phyloP scores from a whole-genome alignment of 176 grass and related monocot genomes.

The Paspalum vaginatum region DNA sequence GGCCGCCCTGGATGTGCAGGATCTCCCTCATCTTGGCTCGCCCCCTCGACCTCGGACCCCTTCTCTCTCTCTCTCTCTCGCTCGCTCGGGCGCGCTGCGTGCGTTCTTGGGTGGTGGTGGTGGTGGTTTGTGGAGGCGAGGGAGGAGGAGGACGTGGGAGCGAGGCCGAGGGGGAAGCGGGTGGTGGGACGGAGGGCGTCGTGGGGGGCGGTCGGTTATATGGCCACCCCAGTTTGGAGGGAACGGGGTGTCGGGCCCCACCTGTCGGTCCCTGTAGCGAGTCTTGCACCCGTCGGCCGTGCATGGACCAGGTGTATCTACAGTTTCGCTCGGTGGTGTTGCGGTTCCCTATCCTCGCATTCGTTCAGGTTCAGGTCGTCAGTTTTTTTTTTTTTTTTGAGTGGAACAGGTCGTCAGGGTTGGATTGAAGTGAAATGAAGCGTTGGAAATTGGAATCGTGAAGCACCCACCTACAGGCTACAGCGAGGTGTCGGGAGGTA shows the following conservation, averaged over 20 bases:
- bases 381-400: too few relatives aligned
- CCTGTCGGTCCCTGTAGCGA: background rate
- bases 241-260: background rate
- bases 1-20: constrained; percentile 85
- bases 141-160: background rate
- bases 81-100: background rate
- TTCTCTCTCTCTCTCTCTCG: background rate
- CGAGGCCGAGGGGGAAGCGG: background rate
- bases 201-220: constrained; percentile 3
- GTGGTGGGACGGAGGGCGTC: constrained; percentile 11
- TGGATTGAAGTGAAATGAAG: too few relatives aligned
- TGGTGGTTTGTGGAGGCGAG: background rate
- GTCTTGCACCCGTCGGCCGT: background rate
- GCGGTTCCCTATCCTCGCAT: background rate
- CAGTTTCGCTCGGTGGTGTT: background rate
- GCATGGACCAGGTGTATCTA: constrained; percentile 33
- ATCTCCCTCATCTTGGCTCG: constrained; percentile 86
- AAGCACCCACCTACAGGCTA: too few relatives aligned
- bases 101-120: background rate
- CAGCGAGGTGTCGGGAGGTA: too few relatives aligned
- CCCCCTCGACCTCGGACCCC: background rate
- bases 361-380: too few relatives aligned
- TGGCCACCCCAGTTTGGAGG: constrained; percentile 2
- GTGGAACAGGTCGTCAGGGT: too few relatives aligned
- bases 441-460: too few relatives aligned